Evolutionary conservation across 768 basidiomycete genomes (phyloP), one percentile per base, ranked within the genome.

Genomic region (Agrocybe praecox): DNA sequence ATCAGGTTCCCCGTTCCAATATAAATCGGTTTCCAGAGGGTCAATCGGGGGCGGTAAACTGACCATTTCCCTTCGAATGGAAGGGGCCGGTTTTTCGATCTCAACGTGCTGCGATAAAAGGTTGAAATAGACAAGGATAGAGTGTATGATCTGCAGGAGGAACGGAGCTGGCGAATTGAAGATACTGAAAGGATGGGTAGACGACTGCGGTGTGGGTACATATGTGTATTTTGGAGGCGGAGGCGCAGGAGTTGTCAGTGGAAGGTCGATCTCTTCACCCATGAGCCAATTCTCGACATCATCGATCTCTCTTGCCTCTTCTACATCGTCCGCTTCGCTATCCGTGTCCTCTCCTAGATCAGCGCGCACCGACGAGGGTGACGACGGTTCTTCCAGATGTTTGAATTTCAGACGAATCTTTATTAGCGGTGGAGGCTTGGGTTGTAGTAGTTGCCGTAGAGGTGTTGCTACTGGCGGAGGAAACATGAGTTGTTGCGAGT

Each of bases 61-160:
- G n/a, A 40, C 36, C n/a, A 40, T 40, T 5, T 40, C 6, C n/a
- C 36, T 40, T 14, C 36, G 36, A 4, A 40, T 40, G 36, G 36
- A 26, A 19, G 55, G 46, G 12, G 45, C n/a, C 1, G 40, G 49
- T 32, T 22, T 46, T 49, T 19, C 36, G 36, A 45, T 36, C 26
- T 49, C 52, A 18, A 42, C 42, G 42, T 46, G 58, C 33, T 17
- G 55, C 32, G 50, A 50, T 23, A 59, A 36, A 44, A 49, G 52
- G 55, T 53, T 50, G 50, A 49, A 53, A 22, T 54, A 56, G 24
- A 33, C 24, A 2, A 65, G 48, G 21, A 61, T 45, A n/a, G 29
- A 21, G 32, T 60, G 51, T 9, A 65, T 24, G 22, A 67, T 22
- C 42, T 65, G 64, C 21, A 61, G 49, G 7, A 56, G 22, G 11